Evolutionary conservation across 1,284 basidiomycete species (phyloP), one percentile per base, ranked within the genome.

Genomic region (Ganoderma resinaceum): DNA sequence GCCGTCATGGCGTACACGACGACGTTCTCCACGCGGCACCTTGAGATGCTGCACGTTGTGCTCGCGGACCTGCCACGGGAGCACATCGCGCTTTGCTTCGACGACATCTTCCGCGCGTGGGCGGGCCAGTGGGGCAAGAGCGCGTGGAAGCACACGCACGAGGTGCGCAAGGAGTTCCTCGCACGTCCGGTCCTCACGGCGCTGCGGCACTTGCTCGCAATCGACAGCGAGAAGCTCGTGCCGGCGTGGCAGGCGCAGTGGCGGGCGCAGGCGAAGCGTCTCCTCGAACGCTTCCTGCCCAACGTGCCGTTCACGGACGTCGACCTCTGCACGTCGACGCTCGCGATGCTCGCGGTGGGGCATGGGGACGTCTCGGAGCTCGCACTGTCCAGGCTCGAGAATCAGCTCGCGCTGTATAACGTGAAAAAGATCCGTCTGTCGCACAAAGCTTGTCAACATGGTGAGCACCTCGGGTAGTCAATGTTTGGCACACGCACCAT

Each of bases 1-100:
- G 67, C 63, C 8, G 63, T 66, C 35, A 68, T 67, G 62, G 67
- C 70, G 20, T 71, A 71, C 58, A 69, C 66, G 29, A 69, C 66
- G 12, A 67, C 70, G 3, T 67, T 71, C 58, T 63, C 68, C 31
- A 35, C 70, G 16, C 57, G 52, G 1, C 65, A 57, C 37, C 63
- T 71, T 9, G 46, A 49, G 26, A 33, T 33, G 26, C 11, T 65
- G 20, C 58, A 60, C 9, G 58, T 60, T 11, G 37, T 60, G 23
- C 37, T 60, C 12, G 9, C 58, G 37, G 58, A 60, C 58, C 58
- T 60, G 9, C 58, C 58, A 38, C 35, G 58, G 3, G 58, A 60
- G 37, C 37, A 60, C 20, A 16, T 60, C 35, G 23, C 58, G 37
- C 58, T 40, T 1, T 60, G 58, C 37, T 60, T 60, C 58, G 58